Evolutionary conservation across 371 early-diverging fungal species (phyloP).

Genomic region (Zychaea mexicana): DNA sequence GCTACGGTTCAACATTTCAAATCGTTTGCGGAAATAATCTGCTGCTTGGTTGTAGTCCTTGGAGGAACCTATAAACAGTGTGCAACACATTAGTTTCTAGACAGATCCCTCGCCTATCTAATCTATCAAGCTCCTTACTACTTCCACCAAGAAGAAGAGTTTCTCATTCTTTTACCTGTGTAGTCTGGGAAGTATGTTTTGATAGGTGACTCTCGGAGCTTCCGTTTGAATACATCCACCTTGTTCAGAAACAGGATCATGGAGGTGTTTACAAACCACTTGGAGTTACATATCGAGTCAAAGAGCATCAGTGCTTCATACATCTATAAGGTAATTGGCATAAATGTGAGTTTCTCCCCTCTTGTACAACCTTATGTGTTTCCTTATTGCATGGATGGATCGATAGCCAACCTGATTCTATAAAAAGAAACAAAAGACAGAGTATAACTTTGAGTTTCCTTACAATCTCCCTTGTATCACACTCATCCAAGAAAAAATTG

Average conservation of each 20-base stretch:
- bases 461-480: neutral
- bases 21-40: slow-evolving; percentile 38
- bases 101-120: too few species aligned
- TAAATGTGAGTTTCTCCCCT: slow-evolving; percentile 1
- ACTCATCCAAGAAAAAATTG: neutral
- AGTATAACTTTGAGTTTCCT: neutral
- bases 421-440: neutral
- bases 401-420: slow-evolving; percentile 44
- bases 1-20: slow-evolving; percentile 38
- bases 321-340: slow-evolving; percentile 59
- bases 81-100: too few species aligned
- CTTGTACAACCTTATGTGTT: neutral
- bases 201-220: slow-evolving; percentile 79
- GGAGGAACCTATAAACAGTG: slow-evolving; percentile 11
- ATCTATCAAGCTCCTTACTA: too few species aligned
- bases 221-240: slow-evolving; percentile 91
- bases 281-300: slow-evolving; percentile 93
- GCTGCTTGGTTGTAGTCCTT: slow-evolving; percentile 25
- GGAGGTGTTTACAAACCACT: slow-evolving; percentile 91
- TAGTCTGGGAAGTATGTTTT: slow-evolving; percentile 90
- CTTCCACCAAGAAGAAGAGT: too few species aligned
- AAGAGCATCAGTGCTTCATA: slow-evolving; percentile 94
- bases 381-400: neutral
- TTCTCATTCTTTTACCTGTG: too few species aligned
- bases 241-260: slow-evolving; percentile 97